Conservation (phyloP, 768 basidiomycete species). For the Hericium coralloides region DNA sequence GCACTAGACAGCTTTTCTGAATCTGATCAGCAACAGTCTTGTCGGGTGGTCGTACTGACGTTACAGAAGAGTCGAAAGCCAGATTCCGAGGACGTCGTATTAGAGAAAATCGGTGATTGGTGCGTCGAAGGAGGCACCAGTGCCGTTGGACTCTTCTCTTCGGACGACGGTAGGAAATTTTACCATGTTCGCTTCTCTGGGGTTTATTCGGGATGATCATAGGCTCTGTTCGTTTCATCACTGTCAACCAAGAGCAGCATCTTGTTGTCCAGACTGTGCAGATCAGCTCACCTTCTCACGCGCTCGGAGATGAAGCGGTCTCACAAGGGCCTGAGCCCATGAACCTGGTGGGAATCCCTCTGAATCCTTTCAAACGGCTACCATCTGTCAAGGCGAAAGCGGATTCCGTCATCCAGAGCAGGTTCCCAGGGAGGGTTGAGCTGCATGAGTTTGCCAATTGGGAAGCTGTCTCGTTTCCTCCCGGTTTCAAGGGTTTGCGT, state of each 20-base stretch:
- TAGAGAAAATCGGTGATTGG: conserved; percentile 10
- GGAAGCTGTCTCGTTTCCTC: not conserved
- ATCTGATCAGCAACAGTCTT: not conserved
- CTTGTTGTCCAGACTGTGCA: conserved; percentile 29
- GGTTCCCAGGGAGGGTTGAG: not conserved
- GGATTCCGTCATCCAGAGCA: not conserved
- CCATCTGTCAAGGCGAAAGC: not conserved
- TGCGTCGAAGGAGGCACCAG: conserved; percentile 7
- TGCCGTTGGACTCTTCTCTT: conserved; percentile 4
- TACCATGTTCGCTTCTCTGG: not conserved
- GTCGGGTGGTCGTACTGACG: conserved; percentile 3
- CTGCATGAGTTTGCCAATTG: not conserved
- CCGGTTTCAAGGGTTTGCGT: not conserved
- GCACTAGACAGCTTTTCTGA: conserved; percentile 2
- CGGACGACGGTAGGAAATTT: conserved; percentile 2
- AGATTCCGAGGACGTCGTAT: conserved; percentile 1
- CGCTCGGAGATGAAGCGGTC: not conserved
- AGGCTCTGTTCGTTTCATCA: conserved; percentile 34
- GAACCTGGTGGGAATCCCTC: not conserved
- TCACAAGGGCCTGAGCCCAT: not conserved
- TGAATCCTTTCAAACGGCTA: not conserved
- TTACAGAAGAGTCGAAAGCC: conserved; percentile 2
- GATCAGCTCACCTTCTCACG: not conserved
- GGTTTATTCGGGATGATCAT: not conserved
- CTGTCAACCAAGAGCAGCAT: conserved; percentile 33